These are phyloP conservation scores for Zygotorulaspora sp. DNA, from an alignment of 805 yeast species.

Conservation along the genomic window DNA sequence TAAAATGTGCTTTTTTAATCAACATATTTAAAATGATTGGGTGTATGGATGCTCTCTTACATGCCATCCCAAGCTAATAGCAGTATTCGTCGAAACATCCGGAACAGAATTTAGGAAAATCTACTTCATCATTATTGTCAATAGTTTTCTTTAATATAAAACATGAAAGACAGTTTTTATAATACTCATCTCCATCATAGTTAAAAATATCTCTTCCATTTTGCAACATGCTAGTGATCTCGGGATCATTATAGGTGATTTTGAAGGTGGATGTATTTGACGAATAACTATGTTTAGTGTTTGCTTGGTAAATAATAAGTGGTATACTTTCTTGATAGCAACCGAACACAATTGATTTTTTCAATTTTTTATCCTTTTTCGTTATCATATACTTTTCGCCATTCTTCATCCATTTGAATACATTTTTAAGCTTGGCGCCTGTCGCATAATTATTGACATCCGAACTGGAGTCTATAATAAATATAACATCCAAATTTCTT, in stretches of 20 bases:
- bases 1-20: too few relatives aligned
- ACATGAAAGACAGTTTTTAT: slow-evolving; percentile 51
- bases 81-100: slow-evolving; percentile 41
- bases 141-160: slow-evolving; percentile 49
- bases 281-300: slow-evolving; percentile 38
- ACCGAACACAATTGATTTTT: slow-evolving; percentile 76
- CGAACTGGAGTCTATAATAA: slow-evolving; percentile 57
- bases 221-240: slow-evolving; percentile 42
- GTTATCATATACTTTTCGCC: slow-evolving; percentile 13
- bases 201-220: slow-evolving; percentile 54
- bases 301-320: slow-evolving; percentile 49
- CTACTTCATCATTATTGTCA: slow-evolving; percentile 32
- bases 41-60: slow-evolving; percentile 5
- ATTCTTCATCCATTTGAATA: slow-evolving; percentile 25
- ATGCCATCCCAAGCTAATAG: slow-evolving; percentile 30
- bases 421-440: slow-evolving; percentile 47
- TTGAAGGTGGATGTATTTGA: slow-evolving; percentile 61
- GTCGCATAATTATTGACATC: slow-evolving; percentile 54
- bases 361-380: slow-evolving; percentile 25
- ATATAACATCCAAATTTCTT: slow-evolving; percentile 56
- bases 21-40: neutral
- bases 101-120: slow-evolving; percentile 35
- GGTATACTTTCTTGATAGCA: slow-evolving; percentile 53
- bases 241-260: slow-evolving; percentile 44
- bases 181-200: slow-evolving; percentile 37